Percentiles rank a stretch among this genome's conserved stretches.
These are phyloP conservation scores for Aspergillus homomorphus DNA, from an alignment of 495 filamentous ascomycete species.

Conservation along the genomic window DNA sequence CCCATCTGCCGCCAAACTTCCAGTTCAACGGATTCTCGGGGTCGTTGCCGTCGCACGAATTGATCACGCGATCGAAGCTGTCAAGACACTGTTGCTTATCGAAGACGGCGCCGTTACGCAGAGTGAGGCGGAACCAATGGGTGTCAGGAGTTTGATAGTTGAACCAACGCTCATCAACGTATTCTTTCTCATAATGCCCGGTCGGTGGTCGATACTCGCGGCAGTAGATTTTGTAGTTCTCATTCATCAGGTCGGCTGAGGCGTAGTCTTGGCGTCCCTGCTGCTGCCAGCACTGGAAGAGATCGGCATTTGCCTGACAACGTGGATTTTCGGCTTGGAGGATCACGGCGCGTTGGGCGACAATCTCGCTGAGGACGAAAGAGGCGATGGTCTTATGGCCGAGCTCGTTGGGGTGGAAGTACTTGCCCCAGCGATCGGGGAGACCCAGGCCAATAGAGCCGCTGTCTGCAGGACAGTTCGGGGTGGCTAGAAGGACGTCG, in stretches of 20 bases:
- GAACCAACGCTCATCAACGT: neutral
- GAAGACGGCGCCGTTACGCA: conserved; percentile 1
- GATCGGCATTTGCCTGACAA: conserved; percentile 9
- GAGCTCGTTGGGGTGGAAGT: conserved; percentile 29
- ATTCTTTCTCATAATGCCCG: neutral
- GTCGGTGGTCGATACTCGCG: neutral
- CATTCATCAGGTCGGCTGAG: neutral
- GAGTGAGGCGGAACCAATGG: conserved; percentile 12
- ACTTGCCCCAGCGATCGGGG: conserved; percentile 22
- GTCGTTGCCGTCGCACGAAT: conserved; percentile 34
- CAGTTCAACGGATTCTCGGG: conserved; percentile 32
- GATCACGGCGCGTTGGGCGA: conserved; percentile 12
- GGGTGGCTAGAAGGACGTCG: neutral
- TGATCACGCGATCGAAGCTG: conserved; percentile 19
- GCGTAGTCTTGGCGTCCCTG: neutral
- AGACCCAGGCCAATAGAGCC: neutral
- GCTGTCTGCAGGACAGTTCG: conserved; percentile 8
- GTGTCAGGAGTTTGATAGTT: conserved; percentile 23
- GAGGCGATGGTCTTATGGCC: conserved; percentile 23
- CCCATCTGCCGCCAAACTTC: conserved; percentile 28
- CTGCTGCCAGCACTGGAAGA: conserved; percentile 19
- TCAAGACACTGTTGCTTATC: conserved; percentile 17
- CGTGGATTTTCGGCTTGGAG: conserved; percentile 7
- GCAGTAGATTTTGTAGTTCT: neutral
- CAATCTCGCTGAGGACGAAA: conserved; percentile 15